Base-by-base conservation (phyloP, 2,329 filamentous ascomycete species). In the Exophiala oligosperma region DNA sequence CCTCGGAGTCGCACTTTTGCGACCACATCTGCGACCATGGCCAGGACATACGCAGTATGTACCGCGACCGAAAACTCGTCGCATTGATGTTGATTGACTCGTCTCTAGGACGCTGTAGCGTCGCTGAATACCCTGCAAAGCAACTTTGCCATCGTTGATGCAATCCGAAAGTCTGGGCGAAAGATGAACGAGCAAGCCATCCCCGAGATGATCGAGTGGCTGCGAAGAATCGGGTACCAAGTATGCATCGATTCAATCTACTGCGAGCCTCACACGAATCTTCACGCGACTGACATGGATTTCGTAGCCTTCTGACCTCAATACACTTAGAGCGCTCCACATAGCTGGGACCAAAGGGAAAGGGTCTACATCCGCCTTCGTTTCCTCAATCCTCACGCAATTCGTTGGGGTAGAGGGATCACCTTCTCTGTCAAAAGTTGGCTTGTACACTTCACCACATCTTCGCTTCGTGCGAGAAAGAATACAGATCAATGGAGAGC, bases 321-420 rank as follows among this genome's bases (percentile, higher is more conserved):
- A 86, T 62, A 74, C 44, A 44, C 40, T 63, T 17, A 87, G 83
- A 59, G 76, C 81, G 64, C 85, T 97, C 60, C 93, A 97, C 71
- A 86, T 97, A 47, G 90, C 93, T 1, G 93, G 93, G 11, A 97
- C 92, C 3, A 97, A 97, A 73, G 93, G 93, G 60, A 97, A 97
- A 73, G 92, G 92, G 41, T 94, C 90, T 2, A 92, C 91, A 0
- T 91, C 89, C 64, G 89, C 92, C 8, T 93, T 92, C 71, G 83
- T 91, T 21, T 91, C 91, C 12, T 87, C 87, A 2, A 90, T 96
- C 62, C 79, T 96, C n/a, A 76, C 80, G 2, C 83, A 87, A 66
- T 87, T 88, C 69, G 72, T 78, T 1, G 66, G 54, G 37, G 70
- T 50, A 50, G 64, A 60, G 61, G 73, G 62, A 57, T 6, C 38